These are phyloP conservation scores for Vicia villosa DNA, from an alignment of 306 rosid genomes.

Conservation along the genomic window DNA sequence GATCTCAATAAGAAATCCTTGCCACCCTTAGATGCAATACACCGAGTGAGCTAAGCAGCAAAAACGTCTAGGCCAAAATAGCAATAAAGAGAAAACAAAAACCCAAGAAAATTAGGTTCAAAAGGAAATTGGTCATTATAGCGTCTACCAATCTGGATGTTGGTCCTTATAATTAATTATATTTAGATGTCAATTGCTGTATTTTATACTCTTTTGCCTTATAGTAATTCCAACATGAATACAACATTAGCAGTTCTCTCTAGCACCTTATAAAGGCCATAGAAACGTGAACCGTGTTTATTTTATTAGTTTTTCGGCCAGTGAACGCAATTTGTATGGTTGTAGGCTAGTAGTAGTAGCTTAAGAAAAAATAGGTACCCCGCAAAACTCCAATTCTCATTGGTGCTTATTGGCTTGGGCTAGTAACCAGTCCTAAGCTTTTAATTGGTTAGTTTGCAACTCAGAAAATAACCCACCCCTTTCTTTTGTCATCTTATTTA, in stretches of 20 bases:
- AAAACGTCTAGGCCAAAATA: neutral
- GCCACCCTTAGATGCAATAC: too few relatives aligned
- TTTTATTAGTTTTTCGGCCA: neutral
- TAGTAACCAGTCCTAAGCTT: neutral
- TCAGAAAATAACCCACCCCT: neutral
- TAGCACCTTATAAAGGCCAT: neutral
- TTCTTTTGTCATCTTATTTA: neutral
- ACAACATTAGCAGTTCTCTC: neutral
- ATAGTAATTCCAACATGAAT: neutral
- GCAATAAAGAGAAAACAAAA: neutral
- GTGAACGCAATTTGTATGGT: neutral
- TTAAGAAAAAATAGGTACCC: neutral
- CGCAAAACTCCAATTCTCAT: neutral
- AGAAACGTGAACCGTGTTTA: neutral
- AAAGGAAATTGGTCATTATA: neutral
- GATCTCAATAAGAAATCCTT: too few relatives aligned
- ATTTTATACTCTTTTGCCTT: neutral
- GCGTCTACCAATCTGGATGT: neutral
- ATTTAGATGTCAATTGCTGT: neutral
- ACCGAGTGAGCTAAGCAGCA: neutral
- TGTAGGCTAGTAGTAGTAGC: neutral
- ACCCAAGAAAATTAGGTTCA: neutral
- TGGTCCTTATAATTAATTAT: neutral
- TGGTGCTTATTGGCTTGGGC: neutral
- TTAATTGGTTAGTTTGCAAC: neutral